Evolutionary conservation across 495 filamentous ascomycete genomes (phyloP), one percentile per base, ranked within the genome.

Genomic region (Lophiotrema nucula): DNA sequence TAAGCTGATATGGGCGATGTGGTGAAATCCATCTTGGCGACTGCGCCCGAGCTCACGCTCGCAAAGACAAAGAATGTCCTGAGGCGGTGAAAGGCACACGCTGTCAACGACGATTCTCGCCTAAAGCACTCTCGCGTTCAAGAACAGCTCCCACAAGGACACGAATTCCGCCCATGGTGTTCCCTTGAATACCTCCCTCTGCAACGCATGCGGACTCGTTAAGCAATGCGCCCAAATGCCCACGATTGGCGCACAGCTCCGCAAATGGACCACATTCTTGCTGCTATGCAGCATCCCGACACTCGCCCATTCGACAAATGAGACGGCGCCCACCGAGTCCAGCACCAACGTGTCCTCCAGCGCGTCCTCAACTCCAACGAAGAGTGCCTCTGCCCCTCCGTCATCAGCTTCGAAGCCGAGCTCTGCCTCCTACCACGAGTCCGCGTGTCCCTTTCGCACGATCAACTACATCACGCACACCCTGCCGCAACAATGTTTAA

Each of bases 391-490:
- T 15, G 10, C 53, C 0, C 19, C 42, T 23, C 23, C 48, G 2
- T 1, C 33, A 5, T 33, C 62, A 12, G 52, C 56, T 3, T 21
- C 51, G 37, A 53, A 47, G 42, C 16, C 53, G 13, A 4, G 47
- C 15, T 13, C 44, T 13, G 38, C 58, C 27, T 39, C 62, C 23
- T 52, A 21, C 22, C 23, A 33, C 47, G 48, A 57, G 1, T 48
- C 51, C 12, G 81, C 80, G 13, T 92, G 88, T 72, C 80, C 83
- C 51, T 81, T 76, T 56, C 75, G 79, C 58, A 88, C 86, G 2
- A 81, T 88, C 56, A 92, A 92, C 70, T 90, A 90, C 72, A 88
- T 92, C 55, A 90, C 88, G 13, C 85, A 90, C 62, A 81, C 81
- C 8, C 73, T 92, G 33, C 87, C 88, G 44, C 88, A 90, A 72